phyloP scores from a whole-genome alignment of 2,329 filamentous ascomycete genomes.

The Fusarium hainanense region DNA sequence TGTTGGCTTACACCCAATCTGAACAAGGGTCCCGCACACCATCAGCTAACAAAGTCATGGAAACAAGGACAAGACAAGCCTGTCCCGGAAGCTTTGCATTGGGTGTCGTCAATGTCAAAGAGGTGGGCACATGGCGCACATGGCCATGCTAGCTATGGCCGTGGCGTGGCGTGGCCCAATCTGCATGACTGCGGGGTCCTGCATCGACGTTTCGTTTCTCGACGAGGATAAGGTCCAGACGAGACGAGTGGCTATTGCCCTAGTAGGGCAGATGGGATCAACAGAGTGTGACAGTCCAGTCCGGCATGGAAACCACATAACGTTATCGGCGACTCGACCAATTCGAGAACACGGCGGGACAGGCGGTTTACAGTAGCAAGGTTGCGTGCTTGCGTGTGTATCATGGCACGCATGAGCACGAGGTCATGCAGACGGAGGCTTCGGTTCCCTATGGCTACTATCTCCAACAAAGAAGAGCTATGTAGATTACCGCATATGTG shows the following conservation, averaged over 20 bases:
- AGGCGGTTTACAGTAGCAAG: slow-evolving; percentile 20
- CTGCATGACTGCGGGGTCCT: slow-evolving; percentile 41
- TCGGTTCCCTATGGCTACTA: slow-evolving; percentile 11
- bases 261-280: slow-evolving; percentile 27
- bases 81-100: slow-evolving; percentile 17
- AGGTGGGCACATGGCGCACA: slow-evolving; percentile 35
- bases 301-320: slow-evolving; percentile 3
- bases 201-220: slow-evolving; percentile 40
- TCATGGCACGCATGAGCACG: slow-evolving; percentile 36
- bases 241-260: slow-evolving; percentile 27
- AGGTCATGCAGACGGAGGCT: slow-evolving; percentile 30
- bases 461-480: not conserved
- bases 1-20: not conserved
- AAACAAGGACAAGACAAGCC: slow-evolving; percentile 28
- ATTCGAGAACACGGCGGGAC: slow-evolving; percentile 15
- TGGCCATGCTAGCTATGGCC: slow-evolving; percentile 29
- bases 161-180: slow-evolving; percentile 9
- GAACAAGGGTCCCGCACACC: slow-evolving; percentile 35
- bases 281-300: slow-evolving; percentile 20
- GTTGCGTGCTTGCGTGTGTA: slow-evolving; percentile 14
- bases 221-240: slow-evolving; percentile 13
- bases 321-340: not conserved
- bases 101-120: slow-evolving; percentile 12
- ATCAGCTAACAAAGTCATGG: slow-evolving; percentile 17
- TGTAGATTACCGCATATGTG: not conserved